Conservation (phyloP, 23 red algal genomes). For the Cyanidiococcus yangmingshanensis region DNA sequence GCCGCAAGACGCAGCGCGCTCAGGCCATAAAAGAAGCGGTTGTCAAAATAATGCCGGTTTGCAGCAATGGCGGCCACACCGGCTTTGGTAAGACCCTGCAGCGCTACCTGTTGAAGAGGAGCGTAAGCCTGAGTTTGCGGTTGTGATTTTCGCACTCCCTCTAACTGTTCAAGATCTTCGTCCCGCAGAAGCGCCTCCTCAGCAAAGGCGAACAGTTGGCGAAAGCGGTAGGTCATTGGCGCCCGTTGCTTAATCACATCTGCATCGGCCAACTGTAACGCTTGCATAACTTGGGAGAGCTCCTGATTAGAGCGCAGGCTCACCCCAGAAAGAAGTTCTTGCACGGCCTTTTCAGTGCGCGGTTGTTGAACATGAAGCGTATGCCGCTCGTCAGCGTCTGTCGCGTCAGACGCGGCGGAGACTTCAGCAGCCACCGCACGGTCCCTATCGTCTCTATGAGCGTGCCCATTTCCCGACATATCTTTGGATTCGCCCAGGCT, state of each 20-base stretch:
- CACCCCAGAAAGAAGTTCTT: background rate
- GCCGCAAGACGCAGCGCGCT: background rate
- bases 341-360: background rate
- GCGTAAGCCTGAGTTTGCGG: background rate
- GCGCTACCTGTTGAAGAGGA: background rate
- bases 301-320: background rate
- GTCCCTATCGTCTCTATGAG: too few species aligned
- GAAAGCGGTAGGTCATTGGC: background rate
- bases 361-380: background rate
- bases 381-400: background rate
- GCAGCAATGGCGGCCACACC: background rate
- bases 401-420: too few species aligned
- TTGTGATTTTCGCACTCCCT: background rate
- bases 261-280: background rate
- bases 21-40: constrained; percentile 11
- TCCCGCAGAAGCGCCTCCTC: background rate
- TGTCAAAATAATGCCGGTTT: constrained; percentile 10
- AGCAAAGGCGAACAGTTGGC: background rate
- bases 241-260: background rate
- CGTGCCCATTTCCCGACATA: too few species aligned
- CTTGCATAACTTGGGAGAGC: background rate
- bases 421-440: too few species aligned
- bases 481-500: too few species aligned
- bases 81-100: background rate
- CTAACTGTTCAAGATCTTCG: background rate